Conservation (phyloP, 768 basidiomycete species). For the Russula brevipes region DNA sequence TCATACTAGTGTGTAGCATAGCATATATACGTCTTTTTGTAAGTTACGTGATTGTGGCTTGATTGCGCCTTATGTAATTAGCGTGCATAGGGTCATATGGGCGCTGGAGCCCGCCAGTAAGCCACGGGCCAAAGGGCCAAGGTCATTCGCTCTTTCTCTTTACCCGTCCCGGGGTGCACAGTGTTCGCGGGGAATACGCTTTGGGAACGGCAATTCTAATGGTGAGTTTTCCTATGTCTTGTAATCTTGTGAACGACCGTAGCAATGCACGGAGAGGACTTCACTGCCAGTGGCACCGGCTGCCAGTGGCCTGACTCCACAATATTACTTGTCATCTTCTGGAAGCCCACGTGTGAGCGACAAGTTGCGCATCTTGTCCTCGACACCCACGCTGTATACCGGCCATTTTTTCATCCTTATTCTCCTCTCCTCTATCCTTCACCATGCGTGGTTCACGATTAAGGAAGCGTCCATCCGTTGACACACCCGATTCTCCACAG, state of each 20-base stretch:
- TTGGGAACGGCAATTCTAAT: not conserved
- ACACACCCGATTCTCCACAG: slow-evolving; percentile 33
- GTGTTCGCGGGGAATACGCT: not conserved
- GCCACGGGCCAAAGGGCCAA: not conserved
- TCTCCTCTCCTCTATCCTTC: not conserved
- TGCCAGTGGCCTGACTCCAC: not conserved
- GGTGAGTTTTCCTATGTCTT: not conserved
- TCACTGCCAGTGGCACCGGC: too few species aligned
- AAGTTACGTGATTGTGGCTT: too few species aligned
- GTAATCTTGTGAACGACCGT: not conserved
- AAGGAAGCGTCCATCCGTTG: slow-evolving; percentile 18
- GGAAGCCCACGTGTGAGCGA: slow-evolving; percentile 13
- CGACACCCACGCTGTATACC: slow-evolving; percentile 8
- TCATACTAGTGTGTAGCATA: too few species aligned
- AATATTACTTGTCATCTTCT: not conserved
- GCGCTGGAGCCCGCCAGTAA: not conserved
- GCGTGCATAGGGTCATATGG: not conserved
- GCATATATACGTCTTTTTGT: too few species aligned
- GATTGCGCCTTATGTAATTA: not conserved
- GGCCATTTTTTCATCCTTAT: not conserved
- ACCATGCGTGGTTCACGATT: slow-evolving; percentile 20
- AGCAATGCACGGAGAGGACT: not conserved
- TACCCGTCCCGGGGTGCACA: not conserved
- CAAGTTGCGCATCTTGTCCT: not conserved
- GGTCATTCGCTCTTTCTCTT: too few species aligned